Evolutionary conservation across 371 early-diverging fungal genomes (phyloP), one percentile per base, ranked within the genome.

Genomic region (Rhizomucor pusillus): DNA sequence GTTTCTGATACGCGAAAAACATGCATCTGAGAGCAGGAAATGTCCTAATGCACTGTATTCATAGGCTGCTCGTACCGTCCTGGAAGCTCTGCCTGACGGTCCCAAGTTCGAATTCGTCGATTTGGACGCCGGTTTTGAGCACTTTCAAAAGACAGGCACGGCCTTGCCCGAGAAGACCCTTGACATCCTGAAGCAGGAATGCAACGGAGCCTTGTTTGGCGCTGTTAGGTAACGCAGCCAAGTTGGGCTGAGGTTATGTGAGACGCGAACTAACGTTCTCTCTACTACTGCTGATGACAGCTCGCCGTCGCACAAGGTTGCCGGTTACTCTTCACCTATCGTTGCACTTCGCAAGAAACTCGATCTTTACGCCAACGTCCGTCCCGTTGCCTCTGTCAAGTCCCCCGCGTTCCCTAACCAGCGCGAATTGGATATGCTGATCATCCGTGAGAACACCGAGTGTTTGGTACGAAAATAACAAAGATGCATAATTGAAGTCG

Each of bases 391-490:
- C 22, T 81, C 87, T 19, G 85, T 84, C 19, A 66, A 75, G n/a
- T 82, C 82, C 5, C 76, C 81, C 43, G 70, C 82, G 14, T 75
- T 77, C 25, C 80, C 77, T 43, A 77, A 66, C 41, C 84, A 86
- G 62, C 88, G 84, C 58, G 81, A 81, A 25, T 77, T 95, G 47
- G 95, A 97, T 74, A 91, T 96, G 89, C 73, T 95, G 45, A 95
- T 97, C 60, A 87, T 96, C 53, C 87, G 96, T 70, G 98, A 97
- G 65, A 96, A 97, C 82, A 96, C 96, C 11, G 98, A 96, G 69
- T 95, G 96, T 60, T 80, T 97, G 75, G 93, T 93, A 82, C n/a
- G n/a, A n/a, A n/a, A n/a, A n/a, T n/a, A n/a, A n/a, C n/a, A n/a
- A 69, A 74, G 39, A 4, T n/a, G 13, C 53, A 22, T 25, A 11